These are phyloP conservation scores for Vicia sativa DNA, from an alignment of 306 rosid genomes.

Conservation along the genomic window DNA sequence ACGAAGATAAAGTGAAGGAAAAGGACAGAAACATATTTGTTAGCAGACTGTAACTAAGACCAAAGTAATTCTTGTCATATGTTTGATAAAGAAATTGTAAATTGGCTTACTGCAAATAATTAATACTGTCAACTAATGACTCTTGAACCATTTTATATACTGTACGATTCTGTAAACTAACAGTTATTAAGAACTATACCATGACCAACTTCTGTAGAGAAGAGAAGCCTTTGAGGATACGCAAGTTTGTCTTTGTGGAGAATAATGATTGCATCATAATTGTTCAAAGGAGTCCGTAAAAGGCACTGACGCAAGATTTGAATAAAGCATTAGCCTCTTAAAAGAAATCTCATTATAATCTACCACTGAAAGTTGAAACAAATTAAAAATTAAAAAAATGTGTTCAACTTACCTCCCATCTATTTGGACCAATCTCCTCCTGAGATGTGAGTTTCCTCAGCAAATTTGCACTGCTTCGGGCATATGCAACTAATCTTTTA, in stretches of 20 bases:
- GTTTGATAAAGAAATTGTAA: constrained; percentile 22
- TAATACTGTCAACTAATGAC: constrained; percentile 17
- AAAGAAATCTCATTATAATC: constrained; percentile 30
- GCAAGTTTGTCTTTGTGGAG: constrained; percentile 85
- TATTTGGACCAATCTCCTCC: constrained; percentile 62
- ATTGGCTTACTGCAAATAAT: constrained; percentile 5
- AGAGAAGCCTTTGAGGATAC: constrained; percentile 88
- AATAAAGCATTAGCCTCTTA: constrained; percentile 13
- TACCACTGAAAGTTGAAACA: constrained; percentile 4
- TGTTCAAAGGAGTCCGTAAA: constrained; percentile 87
- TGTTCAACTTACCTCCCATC: constrained; percentile 74
- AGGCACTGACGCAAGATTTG: constrained; percentile 70
- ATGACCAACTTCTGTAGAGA: constrained; percentile 68
- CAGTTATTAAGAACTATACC: constrained; percentile 49
- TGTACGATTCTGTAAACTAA: constrained; percentile 11
- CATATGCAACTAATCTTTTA: constrained; percentile 83
- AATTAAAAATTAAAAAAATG: constrained; percentile 12
- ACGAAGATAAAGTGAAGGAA: constrained; percentile 14
- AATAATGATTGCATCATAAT: constrained; percentile 82
- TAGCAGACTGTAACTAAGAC: constrained; percentile 5
- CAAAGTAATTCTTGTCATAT: not conserved
- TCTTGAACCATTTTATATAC: not conserved
- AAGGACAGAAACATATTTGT: constrained; percentile 8
- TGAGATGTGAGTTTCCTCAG: constrained; percentile 61
- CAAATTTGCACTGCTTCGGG: constrained; percentile 85